Percentiles rank a stretch among this genome's conserved stretches.
These are phyloP conservation scores for Calonectria honghensis DNA, from an alignment of 2,329 filamentous ascomycete species.

Conservation along the genomic window DNA sequence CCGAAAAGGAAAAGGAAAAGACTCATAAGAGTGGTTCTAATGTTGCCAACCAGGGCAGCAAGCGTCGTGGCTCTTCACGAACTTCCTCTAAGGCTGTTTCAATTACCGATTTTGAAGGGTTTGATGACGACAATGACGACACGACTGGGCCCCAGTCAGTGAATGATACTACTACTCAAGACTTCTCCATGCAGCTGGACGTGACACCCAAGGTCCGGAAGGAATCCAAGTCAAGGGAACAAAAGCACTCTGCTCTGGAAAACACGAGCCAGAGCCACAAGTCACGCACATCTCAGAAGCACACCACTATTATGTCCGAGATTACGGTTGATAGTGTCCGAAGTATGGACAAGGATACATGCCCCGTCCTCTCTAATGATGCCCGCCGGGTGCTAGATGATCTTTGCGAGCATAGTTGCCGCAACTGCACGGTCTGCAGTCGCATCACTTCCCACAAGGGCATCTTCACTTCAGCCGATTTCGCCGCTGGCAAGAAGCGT, in stretches of 20 bases:
- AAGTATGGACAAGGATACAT: conserved; percentile 56
- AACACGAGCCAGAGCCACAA: conserved; percentile 53
- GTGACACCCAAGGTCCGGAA: conserved; percentile 53
- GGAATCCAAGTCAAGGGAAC: conserved; percentile 44
- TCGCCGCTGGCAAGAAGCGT: conserved; percentile 71
- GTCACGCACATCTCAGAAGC: conserved; percentile 54
- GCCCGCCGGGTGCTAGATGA: conserved; percentile 72
- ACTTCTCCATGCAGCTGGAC: conserved; percentile 59
- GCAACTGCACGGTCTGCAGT: conserved; percentile 75
- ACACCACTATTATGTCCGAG: conserved; percentile 49
- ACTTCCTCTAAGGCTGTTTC: conserved; percentile 49
- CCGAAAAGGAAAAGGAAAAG: conserved; percentile 62
- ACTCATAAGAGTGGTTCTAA: conserved; percentile 56
- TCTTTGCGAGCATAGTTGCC: conserved; percentile 73
- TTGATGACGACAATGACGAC: conserved; percentile 61
- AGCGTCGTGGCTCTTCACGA: conserved; percentile 58
- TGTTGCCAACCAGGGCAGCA: conserved; percentile 65
- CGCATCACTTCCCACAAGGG: conserved; percentile 70
- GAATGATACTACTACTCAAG: conserved; percentile 58
- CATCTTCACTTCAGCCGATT: conserved; percentile 61
- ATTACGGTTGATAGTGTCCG: conserved; percentile 50
- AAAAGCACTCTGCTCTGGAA: conserved; percentile 48
- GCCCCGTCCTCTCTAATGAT: conserved; percentile 70
- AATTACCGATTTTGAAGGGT: conserved; percentile 51
- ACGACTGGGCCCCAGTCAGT: conserved; percentile 59